Evolutionary conservation across 768 basidiomycete genomes (phyloP), one percentile per base, ranked within the genome.

Genomic region (Naganishia randhawae): DNA sequence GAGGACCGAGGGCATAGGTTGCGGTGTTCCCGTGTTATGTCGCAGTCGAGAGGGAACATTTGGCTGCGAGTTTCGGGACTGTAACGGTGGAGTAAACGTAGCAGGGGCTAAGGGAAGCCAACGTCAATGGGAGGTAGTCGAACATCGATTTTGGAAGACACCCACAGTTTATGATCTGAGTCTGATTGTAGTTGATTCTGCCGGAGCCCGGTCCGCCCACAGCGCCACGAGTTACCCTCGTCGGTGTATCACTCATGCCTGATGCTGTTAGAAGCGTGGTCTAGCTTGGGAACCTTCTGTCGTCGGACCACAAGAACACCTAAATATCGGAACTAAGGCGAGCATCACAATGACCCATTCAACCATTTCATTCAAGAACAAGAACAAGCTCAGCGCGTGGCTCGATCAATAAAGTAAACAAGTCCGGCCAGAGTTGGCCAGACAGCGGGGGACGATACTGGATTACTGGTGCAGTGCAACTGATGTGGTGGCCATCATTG

Each of bases 141-240:
- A 17, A n/a, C 19, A 50, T 19, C 13, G 16, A 5, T 8, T 1
- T 3, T 25, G 25, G 9, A 9, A 33, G 1, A 25, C 4, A 50
- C 66, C 32, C 33, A 67, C 66, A 42, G 27, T 67, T 67, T 9
- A 67, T 55, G 29, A 67, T 55, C 29, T 67, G 66, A 0, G 66
- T 67, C 22, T 67, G 66, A n/a, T 55, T 55, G 33, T 67, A 67
- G 42, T 67, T 55, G 29, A 67, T 55, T 41, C 53, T 54, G 27
- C 45, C 45, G 13, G 65, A 39, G 29, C 54, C n/a, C 25, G 64
- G 8, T 16, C 32, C 19, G 16, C 50, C 64, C 10, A 52, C 33
- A 9, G 66, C 66, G 19, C 37, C 54, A 33, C 66, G 52, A 3
- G 66, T 67, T 1, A 67, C 32, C 42, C 66, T 35, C 25, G 57